Evolutionary conservation across 345 rosid genomes (phyloP).

Genomic region (Limnanthes douglasii): DNA sequence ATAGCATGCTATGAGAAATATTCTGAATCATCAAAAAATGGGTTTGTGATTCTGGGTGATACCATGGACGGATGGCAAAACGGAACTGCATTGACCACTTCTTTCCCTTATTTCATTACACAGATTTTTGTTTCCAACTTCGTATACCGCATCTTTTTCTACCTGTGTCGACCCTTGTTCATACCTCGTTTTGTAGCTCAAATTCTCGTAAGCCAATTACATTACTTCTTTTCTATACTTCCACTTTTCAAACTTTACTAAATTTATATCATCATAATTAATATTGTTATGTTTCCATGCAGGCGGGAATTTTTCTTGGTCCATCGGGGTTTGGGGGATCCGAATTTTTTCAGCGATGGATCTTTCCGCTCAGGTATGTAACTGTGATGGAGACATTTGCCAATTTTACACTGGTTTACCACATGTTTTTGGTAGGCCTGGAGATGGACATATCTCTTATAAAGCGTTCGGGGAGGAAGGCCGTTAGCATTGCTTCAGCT

Average conservation of each 20-base stretch:
- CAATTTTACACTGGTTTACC: conserved; percentile 31
- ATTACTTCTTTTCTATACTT: neutral
- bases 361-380: conserved; percentile 24
- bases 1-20: too few species aligned
- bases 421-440: conserved; percentile 50
- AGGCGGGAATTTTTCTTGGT: conserved; percentile 50
- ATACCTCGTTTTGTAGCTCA: conserved; percentile 26
- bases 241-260: neutral
- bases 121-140: conserved; percentile 15
- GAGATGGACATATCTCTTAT: conserved; percentile 45
- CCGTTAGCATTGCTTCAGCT: conserved; percentile 18
- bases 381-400: conserved; percentile 33
- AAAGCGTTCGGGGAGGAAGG: conserved; percentile 13
- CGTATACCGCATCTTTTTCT: conserved; percentile 13
- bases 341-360: neutral
- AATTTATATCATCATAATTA: neutral
- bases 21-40: too few species aligned
- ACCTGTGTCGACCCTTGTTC: conserved; percentile 12
- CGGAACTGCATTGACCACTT: conserved; percentile 16
- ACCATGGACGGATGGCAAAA: conserved; percentile 19
- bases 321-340: conserved; percentile 18
- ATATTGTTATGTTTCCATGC: conserved; percentile 5
- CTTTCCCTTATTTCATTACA: conserved; percentile 17
- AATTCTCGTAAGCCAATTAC: conserved; percentile 11
- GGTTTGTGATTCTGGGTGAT: too few species aligned